Conservation (phyloP, 2,329 filamentous ascomycete genomes). For the Sporothrix pseudoabietina region DNA sequence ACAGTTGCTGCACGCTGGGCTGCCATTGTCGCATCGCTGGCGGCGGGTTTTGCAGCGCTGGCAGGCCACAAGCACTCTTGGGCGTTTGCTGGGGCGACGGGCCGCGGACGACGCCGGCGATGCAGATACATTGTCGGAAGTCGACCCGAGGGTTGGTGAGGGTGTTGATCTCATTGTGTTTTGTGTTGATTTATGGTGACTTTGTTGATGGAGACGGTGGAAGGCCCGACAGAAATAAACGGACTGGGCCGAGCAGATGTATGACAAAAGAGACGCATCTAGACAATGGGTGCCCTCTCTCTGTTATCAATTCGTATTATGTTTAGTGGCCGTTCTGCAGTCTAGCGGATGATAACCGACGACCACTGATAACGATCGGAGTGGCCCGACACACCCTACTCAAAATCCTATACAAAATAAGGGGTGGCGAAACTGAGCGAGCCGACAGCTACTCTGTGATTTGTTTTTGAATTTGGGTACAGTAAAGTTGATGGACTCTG, state of each 20-base stretch:
- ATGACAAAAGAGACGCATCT: background rate
- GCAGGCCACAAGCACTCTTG: conserved; percentile 29
- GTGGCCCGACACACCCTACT: background rate
- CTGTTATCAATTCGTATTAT: background rate
- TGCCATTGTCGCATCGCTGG: conserved; percentile 30
- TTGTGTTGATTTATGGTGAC: background rate
- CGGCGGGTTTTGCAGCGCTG: conserved; percentile 30
- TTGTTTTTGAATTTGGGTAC: too few species aligned
- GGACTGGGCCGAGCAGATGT: background rate
- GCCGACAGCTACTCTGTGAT: too few species aligned
- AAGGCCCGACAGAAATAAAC: background rate
- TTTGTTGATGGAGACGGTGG: background rate
- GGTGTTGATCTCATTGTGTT: background rate
- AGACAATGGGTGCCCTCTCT: background rate
- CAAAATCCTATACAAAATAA: too few species aligned
- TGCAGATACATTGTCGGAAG: background rate
- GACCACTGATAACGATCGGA: background rate
- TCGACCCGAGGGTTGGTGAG: background rate
- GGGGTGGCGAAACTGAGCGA: too few species aligned
- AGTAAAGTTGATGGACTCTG: too few species aligned
- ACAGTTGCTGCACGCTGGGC: conserved; percentile 29
- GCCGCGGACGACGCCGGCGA: background rate
- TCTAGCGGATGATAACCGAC: background rate
- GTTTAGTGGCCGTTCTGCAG: background rate
- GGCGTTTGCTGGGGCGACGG: conserved; percentile 19